Conservation (phyloP, 192 early-diverging fungal genomes). For the Coemansia sp. region DNA sequence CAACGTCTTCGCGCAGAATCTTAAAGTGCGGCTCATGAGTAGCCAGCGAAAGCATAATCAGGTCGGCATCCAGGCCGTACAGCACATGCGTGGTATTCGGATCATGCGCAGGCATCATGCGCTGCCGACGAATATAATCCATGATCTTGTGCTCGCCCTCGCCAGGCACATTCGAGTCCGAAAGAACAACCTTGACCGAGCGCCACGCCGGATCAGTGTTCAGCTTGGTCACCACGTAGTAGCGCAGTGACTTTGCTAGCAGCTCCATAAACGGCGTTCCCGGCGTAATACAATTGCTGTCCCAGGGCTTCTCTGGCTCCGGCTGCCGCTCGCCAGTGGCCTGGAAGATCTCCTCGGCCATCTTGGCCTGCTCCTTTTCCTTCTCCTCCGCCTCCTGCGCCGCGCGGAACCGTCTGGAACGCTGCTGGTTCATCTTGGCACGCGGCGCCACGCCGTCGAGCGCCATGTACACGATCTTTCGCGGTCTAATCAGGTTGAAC, state of each 20-base stretch:
- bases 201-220: slow-evolving; percentile 87
- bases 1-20: slow-evolving; percentile 92
- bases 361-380: slow-evolving; percentile 20
- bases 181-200: slow-evolving; percentile 81
- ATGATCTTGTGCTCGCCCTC: slow-evolving; percentile 99
- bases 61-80: slow-evolving; percentile 92
- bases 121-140: slow-evolving; percentile 87
- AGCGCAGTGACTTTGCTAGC: slow-evolving; percentile 80
- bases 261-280: slow-evolving; percentile 96
- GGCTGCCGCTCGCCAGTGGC: slow-evolving; percentile 52
- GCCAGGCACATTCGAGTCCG: slow-evolving; percentile 93
- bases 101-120: slow-evolving; percentile 73
- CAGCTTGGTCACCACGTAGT: slow-evolving; percentile 82
- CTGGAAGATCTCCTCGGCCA: slow-evolving; percentile 54
- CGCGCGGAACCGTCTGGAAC: slow-evolving; percentile 94
- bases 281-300: slow-evolving; percentile 98
- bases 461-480: slow-evolving; percentile 96
- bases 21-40: slow-evolving; percentile 98
- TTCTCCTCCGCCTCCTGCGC: slow-evolving; percentile 67
- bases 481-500: slow-evolving; percentile 85
- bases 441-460: slow-evolving; percentile 98
- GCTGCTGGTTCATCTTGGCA: slow-evolving; percentile 99
- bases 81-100: slow-evolving; percentile 94
- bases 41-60: slow-evolving; percentile 94
- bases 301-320: slow-evolving; percentile 66